Base-by-base conservation (phyloP, 805 yeast genomes). In the Teunomyces panamensis region DNA sequence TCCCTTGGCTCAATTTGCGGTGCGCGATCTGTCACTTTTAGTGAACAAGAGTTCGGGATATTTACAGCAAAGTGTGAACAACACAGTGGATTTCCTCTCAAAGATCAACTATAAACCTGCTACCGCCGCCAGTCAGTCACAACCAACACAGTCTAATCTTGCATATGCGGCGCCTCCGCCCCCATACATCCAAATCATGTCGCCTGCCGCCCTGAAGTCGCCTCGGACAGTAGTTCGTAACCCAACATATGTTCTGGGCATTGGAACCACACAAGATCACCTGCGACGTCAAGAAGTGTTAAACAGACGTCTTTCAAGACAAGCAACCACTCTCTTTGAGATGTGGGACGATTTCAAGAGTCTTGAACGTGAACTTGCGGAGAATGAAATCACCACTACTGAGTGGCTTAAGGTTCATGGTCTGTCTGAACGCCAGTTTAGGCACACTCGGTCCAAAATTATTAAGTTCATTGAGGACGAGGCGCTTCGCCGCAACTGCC, bases 341-440 rank as follows among this genome's bases (percentile, higher is more conserved):
- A 61, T 65, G 67, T 65, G 69, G 69, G 64, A 65, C 48, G 69
- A 65, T 48, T 65, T 62, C 49, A 65, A 63, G 44, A 52, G 59
- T 4, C 48, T 64, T 20, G 68, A 64, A 39, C 46, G 49, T 20
- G 63, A 56, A 14, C 49, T 65, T 32, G 56, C 54, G 11, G 56
- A 57, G 20, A 54, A 58, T 42, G 62, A 57, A 33, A 54, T 65
- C 27, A 54, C 64, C 13, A 47, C 56, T 7, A 61, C 66, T 5
- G 68, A 64, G 46, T 65, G 69, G 69, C 39, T 63, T 9, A 62
- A 61, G 44, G 58, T 60, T 6, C 69, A 65, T 43, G 67, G 68
- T 8, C 53, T 57, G 33, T 56, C 63, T 3, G 67, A 63, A 49
- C 42, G 67, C 24, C 67, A 62, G 49, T 62, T 65, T 32, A 46